Conservation (phyloP, 495 filamentous ascomycete species). For the Tirmania nivea region DNA sequence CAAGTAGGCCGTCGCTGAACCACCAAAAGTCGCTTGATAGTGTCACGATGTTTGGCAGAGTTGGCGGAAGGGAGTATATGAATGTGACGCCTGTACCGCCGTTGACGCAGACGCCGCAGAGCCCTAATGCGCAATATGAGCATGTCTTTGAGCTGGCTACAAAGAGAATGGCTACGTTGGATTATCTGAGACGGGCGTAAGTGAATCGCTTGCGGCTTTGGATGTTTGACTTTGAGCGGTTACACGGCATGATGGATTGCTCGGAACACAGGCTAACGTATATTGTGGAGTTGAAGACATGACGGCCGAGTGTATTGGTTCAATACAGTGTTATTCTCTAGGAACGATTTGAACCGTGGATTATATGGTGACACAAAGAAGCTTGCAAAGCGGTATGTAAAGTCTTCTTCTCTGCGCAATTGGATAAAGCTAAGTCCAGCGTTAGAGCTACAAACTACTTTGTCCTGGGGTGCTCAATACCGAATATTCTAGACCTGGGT, state of each 20-base stretch:
- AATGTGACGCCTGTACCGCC: not conserved
- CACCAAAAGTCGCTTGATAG: not conserved
- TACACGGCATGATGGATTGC: not conserved
- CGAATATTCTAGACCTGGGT: constrained; percentile 70
- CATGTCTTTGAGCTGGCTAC: constrained; percentile 75
- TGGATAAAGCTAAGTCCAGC: constrained; percentile 1
- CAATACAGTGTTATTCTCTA: constrained; percentile 81
- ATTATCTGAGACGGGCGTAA: constrained; percentile 80
- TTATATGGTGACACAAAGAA: constrained; percentile 69
- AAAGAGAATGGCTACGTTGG: constrained; percentile 88
- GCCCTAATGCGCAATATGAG: constrained; percentile 47
- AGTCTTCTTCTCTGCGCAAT: not conserved
- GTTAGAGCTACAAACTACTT: constrained; percentile 66
- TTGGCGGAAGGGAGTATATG: not conserved
- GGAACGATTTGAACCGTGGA: constrained; percentile 53
- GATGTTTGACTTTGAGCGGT: constrained; percentile 1
- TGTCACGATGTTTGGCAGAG: not conserved
- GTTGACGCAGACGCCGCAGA: constrained; percentile 26
- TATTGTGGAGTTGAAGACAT: constrained; percentile 32
- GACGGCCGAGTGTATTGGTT: constrained; percentile 95
- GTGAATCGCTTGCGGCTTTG: constrained; percentile 16
- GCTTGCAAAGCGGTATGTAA: constrained; percentile 39
- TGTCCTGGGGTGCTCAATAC: constrained; percentile 75
- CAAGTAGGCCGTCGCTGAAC: not conserved
- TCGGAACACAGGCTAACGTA: constrained; percentile 5